Evolutionary conservation across 768 basidiomycete species (phyloP), one percentile per base, ranked within the genome.

Genomic region (Kwoniella bestiolae): DNA sequence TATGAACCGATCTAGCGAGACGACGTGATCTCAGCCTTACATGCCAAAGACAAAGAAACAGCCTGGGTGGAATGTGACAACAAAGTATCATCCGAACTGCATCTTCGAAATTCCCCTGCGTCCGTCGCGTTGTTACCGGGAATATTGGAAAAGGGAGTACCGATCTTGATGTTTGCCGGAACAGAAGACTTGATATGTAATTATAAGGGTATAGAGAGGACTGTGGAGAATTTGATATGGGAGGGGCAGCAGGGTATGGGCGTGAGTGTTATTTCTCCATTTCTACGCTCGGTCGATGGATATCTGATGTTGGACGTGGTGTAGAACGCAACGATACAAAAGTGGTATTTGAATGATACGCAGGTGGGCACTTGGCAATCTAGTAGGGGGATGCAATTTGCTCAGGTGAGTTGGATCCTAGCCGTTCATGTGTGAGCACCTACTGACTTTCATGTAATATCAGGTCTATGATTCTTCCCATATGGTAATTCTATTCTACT

Each of bases 111-210:
- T 8, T 87, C 89, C 3, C 84, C 87, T 16, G 89, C 95, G 0
- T 85, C 91, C 0, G 86, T 94, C 64, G 85, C 85, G 0, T 83
- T 96, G 47, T 78, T 99, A 1, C 95, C 96, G 0, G 83, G 83
- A 5, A 84, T 99, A 2, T 84, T 97, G 31, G 87, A 89, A 68
- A 85, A 85, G 67, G 78, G 79, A 3, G 89, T 98, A 21, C 89
- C 90, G 0, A 86, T 97, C n/a, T 78, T 99, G 69, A 84, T 99
- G 50, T 99, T 96, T 72, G 92, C 88, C 0, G 96, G 96, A 5
- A 94, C 96, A 79, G 91, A 97, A 80, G 96, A 98, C 79, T 83
- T 94, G 46, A 96, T 99, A 67, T 98, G 96, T 83, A 98, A 98
- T 80, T 90, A 96, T 79, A 84, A 94, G 56, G 96, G 96, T 3